phyloP scores from a whole-genome alignment of 257 asterid genomes.

The Petunia secreta region DNA sequence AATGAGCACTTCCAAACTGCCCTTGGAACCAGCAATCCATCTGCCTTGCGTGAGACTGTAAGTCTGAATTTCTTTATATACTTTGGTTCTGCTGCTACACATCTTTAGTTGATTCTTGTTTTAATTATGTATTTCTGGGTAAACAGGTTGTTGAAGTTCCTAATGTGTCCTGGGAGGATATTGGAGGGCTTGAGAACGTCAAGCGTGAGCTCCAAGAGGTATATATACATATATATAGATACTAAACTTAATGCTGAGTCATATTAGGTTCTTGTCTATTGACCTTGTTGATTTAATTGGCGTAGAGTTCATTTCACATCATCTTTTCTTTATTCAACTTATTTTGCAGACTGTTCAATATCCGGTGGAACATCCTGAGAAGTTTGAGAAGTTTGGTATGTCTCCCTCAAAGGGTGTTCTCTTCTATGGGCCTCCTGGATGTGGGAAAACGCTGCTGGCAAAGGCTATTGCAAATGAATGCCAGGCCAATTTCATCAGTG shows the following conservation, averaged over 20 bases:
- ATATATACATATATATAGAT: conserved; percentile 27
- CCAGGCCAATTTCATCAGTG: conserved; percentile 88
- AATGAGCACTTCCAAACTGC: conserved; percentile 92
- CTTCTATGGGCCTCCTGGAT: conserved; percentile 92
- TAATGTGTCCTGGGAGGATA: conserved; percentile 77
- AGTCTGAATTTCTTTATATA: conserved; percentile 30
- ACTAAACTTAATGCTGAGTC: not conserved
- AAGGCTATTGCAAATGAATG: conserved; percentile 96
- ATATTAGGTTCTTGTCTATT: not conserved
- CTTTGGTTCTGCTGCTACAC: not conserved
- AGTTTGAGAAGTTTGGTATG: conserved; percentile 94
- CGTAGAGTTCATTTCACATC: not conserved
- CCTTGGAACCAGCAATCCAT: conserved; percentile 93
- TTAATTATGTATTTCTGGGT: conserved; percentile 27
- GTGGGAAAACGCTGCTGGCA: conserved; percentile 88
- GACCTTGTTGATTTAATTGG: not conserved
- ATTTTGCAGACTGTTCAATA: conserved; percentile 79
- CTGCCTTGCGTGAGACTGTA: conserved; percentile 93
- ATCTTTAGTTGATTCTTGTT: not conserved
- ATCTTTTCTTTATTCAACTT: not conserved
- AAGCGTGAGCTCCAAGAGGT: conserved; percentile 98
- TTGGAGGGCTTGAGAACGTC: conserved; percentile 89
- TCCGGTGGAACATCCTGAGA: conserved; percentile 98
- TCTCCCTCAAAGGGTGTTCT: conserved; percentile 96
- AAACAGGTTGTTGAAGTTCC: conserved; percentile 95